phyloP scores from a whole-genome alignment of 768 basidiomycete genomes.

The Paxillus rubicundulus region DNA sequence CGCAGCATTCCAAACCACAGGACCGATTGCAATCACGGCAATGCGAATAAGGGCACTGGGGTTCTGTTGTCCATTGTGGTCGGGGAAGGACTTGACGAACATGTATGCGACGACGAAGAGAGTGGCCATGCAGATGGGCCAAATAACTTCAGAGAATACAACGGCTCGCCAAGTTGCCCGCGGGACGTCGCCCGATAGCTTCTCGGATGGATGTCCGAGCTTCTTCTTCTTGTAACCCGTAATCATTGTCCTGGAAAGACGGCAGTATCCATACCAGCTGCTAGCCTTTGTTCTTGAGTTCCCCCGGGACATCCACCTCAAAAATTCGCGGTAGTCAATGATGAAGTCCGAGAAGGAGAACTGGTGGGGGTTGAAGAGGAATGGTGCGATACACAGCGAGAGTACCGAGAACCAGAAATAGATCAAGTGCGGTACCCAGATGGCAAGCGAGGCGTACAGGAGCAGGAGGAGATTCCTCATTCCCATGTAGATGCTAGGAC shows the following conservation, averaged over 20 bases:
- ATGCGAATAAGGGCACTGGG: slow-evolving; percentile 92
- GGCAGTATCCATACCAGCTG: slow-evolving; percentile 99
- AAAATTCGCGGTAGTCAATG: slow-evolving; percentile 97
- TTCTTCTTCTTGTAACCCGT: slow-evolving; percentile 99
- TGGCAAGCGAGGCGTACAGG: slow-evolving; percentile 85
- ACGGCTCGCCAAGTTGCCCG: slow-evolving; percentile 87
- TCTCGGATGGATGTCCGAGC: slow-evolving; percentile 96
- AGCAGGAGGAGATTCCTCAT: slow-evolving; percentile 90
- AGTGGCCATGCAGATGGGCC: slow-evolving; percentile 71
- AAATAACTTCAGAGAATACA: slow-evolving; percentile 78
- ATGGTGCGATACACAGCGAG: slow-evolving; percentile 93
- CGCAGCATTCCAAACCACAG: slow-evolving; percentile 93
- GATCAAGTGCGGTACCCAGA: slow-evolving; percentile 93
- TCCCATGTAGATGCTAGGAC: slow-evolving; percentile 99
- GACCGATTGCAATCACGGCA: slow-evolving; percentile 83
- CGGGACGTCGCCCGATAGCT: slow-evolving; percentile 90
- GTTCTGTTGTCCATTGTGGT: slow-evolving; percentile 52
- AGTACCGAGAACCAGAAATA: slow-evolving; percentile 99
- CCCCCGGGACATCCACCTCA: slow-evolving; percentile 99
- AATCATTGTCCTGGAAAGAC: slow-evolving; percentile 93
- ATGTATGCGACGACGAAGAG: slow-evolving; percentile 85
- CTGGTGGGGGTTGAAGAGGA: slow-evolving; percentile 99
- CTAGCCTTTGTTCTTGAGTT: slow-evolving; percentile 96
- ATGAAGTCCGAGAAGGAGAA: slow-evolving; percentile 97
- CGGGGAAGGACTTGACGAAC: slow-evolving; percentile 91